Evolutionary conservation across 371 early-diverging fungal genomes (phyloP).

Genomic region (Mortierella sp.): DNA sequence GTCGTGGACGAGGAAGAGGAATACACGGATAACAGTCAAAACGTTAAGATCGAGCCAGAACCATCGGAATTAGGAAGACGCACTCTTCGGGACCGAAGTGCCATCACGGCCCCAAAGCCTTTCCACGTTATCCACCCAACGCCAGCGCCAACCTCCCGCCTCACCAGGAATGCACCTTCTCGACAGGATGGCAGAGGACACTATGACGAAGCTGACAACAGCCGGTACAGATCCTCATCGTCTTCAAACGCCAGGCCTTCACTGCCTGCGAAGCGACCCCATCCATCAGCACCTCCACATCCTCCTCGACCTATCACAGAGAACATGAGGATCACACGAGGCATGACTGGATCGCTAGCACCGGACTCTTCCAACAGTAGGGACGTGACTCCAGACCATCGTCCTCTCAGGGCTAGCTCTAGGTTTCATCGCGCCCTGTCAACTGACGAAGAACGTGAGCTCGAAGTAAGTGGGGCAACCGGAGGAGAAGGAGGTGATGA

Average conservation of each 20-base stretch:
- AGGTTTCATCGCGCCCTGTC: conserved; percentile 25
- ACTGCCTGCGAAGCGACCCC: conserved; percentile 24
- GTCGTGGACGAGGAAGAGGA: conserved; percentile 23
- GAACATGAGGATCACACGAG: conserved; percentile 56
- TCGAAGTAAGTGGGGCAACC: conserved; percentile 16
- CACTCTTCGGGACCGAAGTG: conserved; percentile 46
- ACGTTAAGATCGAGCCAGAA: conserved; percentile 11
- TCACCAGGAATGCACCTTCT: conserved; percentile 7
- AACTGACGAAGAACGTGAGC: conserved; percentile 40
- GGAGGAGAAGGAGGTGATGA: conserved; percentile 21
- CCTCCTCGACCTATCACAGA: conserved; percentile 36
- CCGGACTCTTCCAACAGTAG: conserved; percentile 48
- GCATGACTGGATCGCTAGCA: conserved; percentile 38
- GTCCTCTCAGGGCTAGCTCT: conserved; percentile 13
- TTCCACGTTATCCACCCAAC: conserved; percentile 42
- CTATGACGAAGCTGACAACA: conserved; percentile 22
- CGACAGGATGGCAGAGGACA: conserved; percentile 23
- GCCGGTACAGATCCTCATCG: conserved; percentile 24
- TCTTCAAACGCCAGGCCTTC: background rate
- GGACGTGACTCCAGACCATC: conserved; percentile 41
- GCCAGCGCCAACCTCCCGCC: conserved; percentile 13
- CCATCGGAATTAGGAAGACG: conserved; percentile 19
- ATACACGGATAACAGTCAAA: conserved; percentile 20
- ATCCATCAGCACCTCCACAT: background rate
- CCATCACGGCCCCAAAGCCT: conserved; percentile 50